These are phyloP conservation scores for Globisporangium barbulae DNA, from an alignment of 352 stramenopile species.

Conservation along the genomic window DNA sequence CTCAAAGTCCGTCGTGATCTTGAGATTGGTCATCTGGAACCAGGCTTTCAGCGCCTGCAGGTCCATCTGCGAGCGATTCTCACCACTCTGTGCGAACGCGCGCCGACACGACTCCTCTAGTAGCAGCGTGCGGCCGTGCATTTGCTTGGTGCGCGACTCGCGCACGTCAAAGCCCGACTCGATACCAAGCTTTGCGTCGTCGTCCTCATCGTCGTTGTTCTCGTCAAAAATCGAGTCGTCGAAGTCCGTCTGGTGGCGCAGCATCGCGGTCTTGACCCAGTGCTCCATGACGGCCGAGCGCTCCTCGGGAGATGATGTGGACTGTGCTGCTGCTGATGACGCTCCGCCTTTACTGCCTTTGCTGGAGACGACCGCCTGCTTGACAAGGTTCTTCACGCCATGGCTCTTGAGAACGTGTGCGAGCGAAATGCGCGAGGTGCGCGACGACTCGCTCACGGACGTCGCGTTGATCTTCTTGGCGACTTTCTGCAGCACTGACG, in stretches of 20 bases:
- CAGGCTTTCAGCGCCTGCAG: constrained; percentile 62
- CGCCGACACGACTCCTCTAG: constrained; percentile 68
- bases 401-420: constrained; percentile 49
- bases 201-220: constrained; percentile 29
- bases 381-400: constrained; percentile 60
- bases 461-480: constrained; percentile 16
- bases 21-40: constrained; percentile 76
- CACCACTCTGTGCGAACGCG: constrained; percentile 41
- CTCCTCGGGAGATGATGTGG: constrained; percentile 9
- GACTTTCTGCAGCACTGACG: constrained; percentile 28
- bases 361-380: constrained; percentile 33
- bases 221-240: constrained; percentile 16
- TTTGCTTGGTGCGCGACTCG: constrained; percentile 24
- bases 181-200: constrained; percentile 18
- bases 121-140: constrained; percentile 61
- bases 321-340: background rate
- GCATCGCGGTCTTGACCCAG: constrained; percentile 45
- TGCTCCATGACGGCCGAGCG: constrained; percentile 60
- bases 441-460: background rate
- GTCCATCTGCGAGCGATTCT: constrained; percentile 56
- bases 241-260: constrained; percentile 27
- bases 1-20: constrained; percentile 73
- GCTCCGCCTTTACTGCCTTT: background rate
- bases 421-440: constrained; percentile 29
- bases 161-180: constrained; percentile 46